These are phyloP conservation scores for Scalesia atractyloides DNA, from an alignment of 129 eudicot species.

Conservation along the genomic window DNA sequence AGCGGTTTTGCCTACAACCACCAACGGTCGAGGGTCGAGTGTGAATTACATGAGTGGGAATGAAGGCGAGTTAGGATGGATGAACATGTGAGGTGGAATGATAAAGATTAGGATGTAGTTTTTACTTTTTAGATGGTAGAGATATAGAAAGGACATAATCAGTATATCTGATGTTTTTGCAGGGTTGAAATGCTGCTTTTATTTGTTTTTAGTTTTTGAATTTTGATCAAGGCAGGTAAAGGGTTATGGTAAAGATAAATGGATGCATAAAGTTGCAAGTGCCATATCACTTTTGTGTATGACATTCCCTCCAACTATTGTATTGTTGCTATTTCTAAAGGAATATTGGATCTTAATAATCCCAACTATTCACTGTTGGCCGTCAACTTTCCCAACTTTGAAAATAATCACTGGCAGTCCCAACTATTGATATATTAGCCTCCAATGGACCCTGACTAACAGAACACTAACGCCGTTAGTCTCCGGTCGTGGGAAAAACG, in stretches of 20 bases:
- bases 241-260: background rate
- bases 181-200: slow-evolving; percentile 16
- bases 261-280: background rate
- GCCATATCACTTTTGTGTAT: background rate
- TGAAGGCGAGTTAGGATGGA: slow-evolving; percentile 50
- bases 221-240: background rate
- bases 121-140: slow-evolving; percentile 19
- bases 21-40: slow-evolving; percentile 41
- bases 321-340: no score
- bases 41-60: slow-evolving; percentile 56
- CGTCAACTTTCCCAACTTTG: no score
- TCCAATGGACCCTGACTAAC: no score
- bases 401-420: no score
- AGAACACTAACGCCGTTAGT: no score
- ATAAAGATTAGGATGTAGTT: slow-evolving; percentile 29
- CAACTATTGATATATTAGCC: no score
- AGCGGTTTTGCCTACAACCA: slow-evolving; percentile 21
- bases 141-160: slow-evolving; percentile 15
- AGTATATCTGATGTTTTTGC: slow-evolving; percentile 33
- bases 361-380: no score
- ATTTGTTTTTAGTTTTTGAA: slow-evolving; percentile 5
- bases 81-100: slow-evolving; percentile 56
- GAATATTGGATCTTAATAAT: no score
- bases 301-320: no score
- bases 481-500: no score